Evolutionary conservation across 1,284 basidiomycete genomes (phyloP), one percentile per base, ranked within the genome.

Genomic region (Ceratobasidium sp.): DNA sequence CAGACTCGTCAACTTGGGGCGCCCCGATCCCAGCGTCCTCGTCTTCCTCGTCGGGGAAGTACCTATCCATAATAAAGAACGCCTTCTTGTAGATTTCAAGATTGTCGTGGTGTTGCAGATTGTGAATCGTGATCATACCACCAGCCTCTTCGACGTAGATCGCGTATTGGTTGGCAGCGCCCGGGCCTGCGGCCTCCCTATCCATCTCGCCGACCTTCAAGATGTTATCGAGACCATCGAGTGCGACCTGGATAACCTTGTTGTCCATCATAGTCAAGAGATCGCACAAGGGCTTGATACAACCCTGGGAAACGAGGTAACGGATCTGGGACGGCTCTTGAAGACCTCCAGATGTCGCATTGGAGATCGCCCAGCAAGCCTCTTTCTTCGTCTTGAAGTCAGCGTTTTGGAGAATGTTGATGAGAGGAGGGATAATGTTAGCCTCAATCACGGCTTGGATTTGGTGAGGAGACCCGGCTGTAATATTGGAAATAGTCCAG

Each of bases 331-430:
- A 86, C 62, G 98, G 98, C 82, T 99, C 96, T 80, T 98, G 95
- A 31, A 99, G 88, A 78, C 96, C 98, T 77, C 98, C 98, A 59
- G 95, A 98, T 46, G 98, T 99, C 11, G 98, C 98, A 83, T 99
- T 99, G 61, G 96, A 98, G 80, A 99, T 96, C 19, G 98, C 98
- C 98, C 98, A 99, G 86, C 96, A 99, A 3, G 98, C 98, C 83
- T 99, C 98, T 85, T 99, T 99, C 83, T 95, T 92, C 63, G 98
- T 98, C 87, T 98, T 98, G 88, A 98, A 98, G 84, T 99, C 98
- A 75, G 96, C 98, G 80, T 98, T 92, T 82, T 92, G 91, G 75
- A 99, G 91, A 79, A 99, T 98, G 85, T 98, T 97, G 87, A 99
- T 97, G 76, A 99, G 90, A 76, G 98, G 98, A 74, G 98, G 95